A percentile compares a stretch with the other conserved stretches of the same genome.
Conservation (phyloP, 1,284 basidiomycete species). For the Crocinoboletus sp. region DNA sequence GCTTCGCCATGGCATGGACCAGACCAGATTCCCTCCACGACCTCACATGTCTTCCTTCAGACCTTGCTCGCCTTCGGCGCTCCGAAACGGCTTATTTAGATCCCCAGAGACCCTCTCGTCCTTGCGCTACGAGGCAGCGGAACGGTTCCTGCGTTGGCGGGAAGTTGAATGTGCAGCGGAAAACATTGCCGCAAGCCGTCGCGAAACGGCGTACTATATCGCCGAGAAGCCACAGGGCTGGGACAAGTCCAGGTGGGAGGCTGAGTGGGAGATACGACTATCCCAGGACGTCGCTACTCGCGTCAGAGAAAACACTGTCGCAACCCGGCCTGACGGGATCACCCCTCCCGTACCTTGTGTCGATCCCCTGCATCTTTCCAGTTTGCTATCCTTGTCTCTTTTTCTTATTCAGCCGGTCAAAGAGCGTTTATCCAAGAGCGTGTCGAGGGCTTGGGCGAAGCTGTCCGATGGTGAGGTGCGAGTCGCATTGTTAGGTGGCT, state of each 20-base stretch:
- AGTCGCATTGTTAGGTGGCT: slow-evolving; percentile 30
- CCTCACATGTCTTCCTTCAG: slow-evolving; percentile 48
- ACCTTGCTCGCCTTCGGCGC: slow-evolving; percentile 44
- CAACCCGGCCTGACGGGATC: slow-evolving; percentile 12
- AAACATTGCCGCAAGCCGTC: slow-evolving; percentile 27
- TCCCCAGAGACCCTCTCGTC: slow-evolving; percentile 52
- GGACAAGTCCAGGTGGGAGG: slow-evolving; percentile 59
- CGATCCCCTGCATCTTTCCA: slow-evolving; percentile 48
- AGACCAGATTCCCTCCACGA: slow-evolving; percentile 27
- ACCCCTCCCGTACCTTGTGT: slow-evolving; percentile 21
- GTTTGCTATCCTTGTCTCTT: slow-evolving; percentile 42
- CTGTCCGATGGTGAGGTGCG: slow-evolving; percentile 29
- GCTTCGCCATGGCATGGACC: slow-evolving; percentile 37
- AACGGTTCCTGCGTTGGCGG: slow-evolving; percentile 67
- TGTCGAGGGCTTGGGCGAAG: slow-evolving; percentile 17
- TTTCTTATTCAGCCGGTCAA: slow-evolving; percentile 37
- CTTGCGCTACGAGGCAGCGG: slow-evolving; percentile 58
- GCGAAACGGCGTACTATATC: slow-evolving; percentile 24
- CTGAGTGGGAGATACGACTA: slow-evolving; percentile 54
- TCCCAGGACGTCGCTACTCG: slow-evolving; percentile 54
- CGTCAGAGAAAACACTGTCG: slow-evolving; percentile 30
- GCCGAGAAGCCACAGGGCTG: slow-evolving; percentile 34
- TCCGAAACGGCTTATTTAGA: slow-evolving; percentile 57
- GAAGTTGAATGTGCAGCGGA: slow-evolving; percentile 55
- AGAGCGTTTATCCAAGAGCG: slow-evolving; percentile 12